Evolutionary conservation across 2,329 filamentous ascomycete species (phyloP), one percentile per base, ranked within the genome.

Genomic region (Neoarthrinium moseri): DNA sequence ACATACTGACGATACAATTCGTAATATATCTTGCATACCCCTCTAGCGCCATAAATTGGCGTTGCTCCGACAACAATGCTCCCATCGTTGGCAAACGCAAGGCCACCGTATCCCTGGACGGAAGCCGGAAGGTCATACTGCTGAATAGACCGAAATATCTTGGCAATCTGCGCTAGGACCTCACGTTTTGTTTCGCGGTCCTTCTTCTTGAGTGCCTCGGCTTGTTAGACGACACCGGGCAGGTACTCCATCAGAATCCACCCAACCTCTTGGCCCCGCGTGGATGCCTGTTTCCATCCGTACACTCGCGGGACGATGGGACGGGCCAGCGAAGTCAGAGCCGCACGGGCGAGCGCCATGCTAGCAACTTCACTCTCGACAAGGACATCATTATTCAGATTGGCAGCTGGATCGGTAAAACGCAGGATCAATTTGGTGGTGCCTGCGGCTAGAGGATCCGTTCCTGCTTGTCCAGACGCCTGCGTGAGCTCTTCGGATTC

Each of bases 241-340:
- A 29, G 8, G n/a, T 29, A 29, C n/a, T 29, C 26, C 8, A 29
- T 29, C 8, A 29, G 8, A 8, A 29, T 29, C 26, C 26, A 29
- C 8, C 26, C 26, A 29, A n/a, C 8, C 26, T 29, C n/a, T 8
- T 29, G 8, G 8, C 8, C 26, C 8, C 8, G 8, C 26, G 26
- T n/a, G n/a, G 26, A n/a, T n/a, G n/a, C n/a, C n/a, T n/a, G 26
- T 29, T 29, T 29, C 40, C 40, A 43, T 15, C 18, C 40, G 27
- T 34, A 43, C 2, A 43, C 20, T 11, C 33, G 22, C 13, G 40
- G 40, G 3, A 43, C 24, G 6, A 43, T 12, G 1, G 1, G n/a
- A 5, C 8, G 8, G 7, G 13, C 21, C 1, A 18, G 33, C 4
- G 27, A 32, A 0, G 30, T 18, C 1, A 23, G 18, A 1, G 40